These are phyloP conservation scores for Cystobasidium tubakii DNA, from an alignment of 768 basidiomycete genomes.

Conservation along the genomic window DNA sequence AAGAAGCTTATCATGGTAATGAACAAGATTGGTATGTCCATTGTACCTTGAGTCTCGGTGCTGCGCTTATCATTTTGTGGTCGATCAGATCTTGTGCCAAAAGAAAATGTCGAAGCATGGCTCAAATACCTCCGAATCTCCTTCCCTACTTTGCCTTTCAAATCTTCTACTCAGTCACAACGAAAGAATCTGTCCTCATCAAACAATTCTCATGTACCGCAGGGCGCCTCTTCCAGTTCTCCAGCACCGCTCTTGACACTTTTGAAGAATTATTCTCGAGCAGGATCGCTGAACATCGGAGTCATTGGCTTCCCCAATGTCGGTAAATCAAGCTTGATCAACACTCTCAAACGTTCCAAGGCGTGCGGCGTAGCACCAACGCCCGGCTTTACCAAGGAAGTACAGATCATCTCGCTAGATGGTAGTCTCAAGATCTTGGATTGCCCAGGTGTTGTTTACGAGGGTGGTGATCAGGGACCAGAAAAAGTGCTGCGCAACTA, in stretches of 20 bases:
- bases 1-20: constrained; percentile 88
- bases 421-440: constrained; percentile 87
- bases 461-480: constrained; percentile 53
- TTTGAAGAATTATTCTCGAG: constrained; percentile 45
- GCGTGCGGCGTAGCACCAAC: constrained; percentile 92
- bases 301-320: constrained; percentile 97
- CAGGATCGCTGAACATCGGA: constrained; percentile 62
- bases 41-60: background rate
- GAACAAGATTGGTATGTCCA: constrained; percentile 82
- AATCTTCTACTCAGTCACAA: constrained; percentile 69
- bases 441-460: constrained; percentile 83
- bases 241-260: constrained; percentile 46
- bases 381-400: constrained; percentile 84
- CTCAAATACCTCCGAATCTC: constrained; percentile 82
- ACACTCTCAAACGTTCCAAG: constrained; percentile 81
- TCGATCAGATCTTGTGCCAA: constrained; percentile 73
- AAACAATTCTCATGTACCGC: constrained; percentile 44
- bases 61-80: background rate
- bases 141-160: constrained; percentile 88
- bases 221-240: constrained; percentile 48
- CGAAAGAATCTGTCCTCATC: constrained; percentile 71
- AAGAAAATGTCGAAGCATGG: constrained; percentile 82
- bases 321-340: constrained; percentile 90
- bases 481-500: constrained; percentile 67
- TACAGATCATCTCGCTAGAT: constrained; percentile 86